Percentiles rank a stretch among this genome's conserved stretches.
Evolutionary conservation across 2,329 filamentous ascomycete genomes (phyloP).

Genomic region (Leptographium flavum): DNA sequence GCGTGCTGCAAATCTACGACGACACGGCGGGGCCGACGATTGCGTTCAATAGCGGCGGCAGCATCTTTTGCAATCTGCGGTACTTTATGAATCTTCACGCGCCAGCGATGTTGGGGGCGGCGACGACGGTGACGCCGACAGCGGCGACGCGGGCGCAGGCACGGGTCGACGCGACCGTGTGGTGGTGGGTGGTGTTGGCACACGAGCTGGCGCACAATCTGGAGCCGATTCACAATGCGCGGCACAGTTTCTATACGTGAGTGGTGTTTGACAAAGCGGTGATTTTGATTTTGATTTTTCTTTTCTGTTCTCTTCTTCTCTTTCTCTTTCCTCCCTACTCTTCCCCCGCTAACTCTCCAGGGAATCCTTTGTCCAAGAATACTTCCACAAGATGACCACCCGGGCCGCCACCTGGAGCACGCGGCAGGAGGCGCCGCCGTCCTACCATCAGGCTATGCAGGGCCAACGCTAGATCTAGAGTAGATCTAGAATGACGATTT

Average conservation of each 20-base stretch:
- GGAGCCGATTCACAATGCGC: constrained; percentile 59
- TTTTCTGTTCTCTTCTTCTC: neutral
- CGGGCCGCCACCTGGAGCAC: constrained; percentile 26
- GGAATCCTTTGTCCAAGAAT: constrained; percentile 65
- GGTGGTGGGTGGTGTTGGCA: constrained; percentile 48
- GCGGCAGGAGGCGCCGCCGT: constrained; percentile 1
- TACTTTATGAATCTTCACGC: constrained; percentile 75
- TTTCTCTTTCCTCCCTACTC: neutral
- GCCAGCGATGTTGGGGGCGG: constrained; percentile 21
- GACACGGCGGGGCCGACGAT: constrained; percentile 69
- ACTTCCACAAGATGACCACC: constrained; percentile 55
- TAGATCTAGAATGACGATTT: too few species aligned
- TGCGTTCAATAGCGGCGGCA: constrained; percentile 79
- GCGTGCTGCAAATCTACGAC: constrained; percentile 73
- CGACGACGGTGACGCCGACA: neutral
- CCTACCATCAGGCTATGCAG: constrained; percentile 8
- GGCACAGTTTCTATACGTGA: constrained; percentile 72
- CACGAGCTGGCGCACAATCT: constrained; percentile 95
- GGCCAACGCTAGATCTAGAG: too few species aligned
- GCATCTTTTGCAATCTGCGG: constrained; percentile 84
- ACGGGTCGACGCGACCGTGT: constrained; percentile 23
- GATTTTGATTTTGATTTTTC: neutral
- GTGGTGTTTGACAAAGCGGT: too few species aligned
- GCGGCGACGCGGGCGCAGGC: constrained; percentile 1
- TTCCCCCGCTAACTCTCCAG: constrained; percentile 20